These are phyloP conservation scores for Trypanosoma cruzi DNA, from an alignment of 208 protist genomes.

Conservation along the genomic window DNA sequence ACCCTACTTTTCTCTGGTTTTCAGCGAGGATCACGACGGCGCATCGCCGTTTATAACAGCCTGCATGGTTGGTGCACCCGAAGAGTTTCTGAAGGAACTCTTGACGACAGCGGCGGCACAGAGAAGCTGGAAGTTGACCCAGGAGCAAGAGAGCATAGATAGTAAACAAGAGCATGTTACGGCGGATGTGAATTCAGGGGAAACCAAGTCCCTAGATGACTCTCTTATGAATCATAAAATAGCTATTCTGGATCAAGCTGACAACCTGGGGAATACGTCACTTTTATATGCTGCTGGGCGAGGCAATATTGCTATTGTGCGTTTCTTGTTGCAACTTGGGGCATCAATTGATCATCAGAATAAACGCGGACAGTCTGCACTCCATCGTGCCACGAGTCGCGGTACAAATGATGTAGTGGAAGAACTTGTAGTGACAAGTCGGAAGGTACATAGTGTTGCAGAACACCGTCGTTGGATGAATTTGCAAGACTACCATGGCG, in stretches of 20 bases:
- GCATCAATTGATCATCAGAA: slow-evolving; percentile 71
- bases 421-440: slow-evolving; percentile 63
- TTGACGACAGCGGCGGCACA: slow-evolving; percentile 36
- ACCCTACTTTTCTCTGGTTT: slow-evolving; percentile 62
- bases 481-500: slow-evolving; percentile 75
- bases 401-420: slow-evolving; percentile 79
- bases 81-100: slow-evolving; percentile 56
- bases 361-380: slow-evolving; percentile 65
- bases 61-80: slow-evolving; percentile 72
- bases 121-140: slow-evolving; percentile 21
- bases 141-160: neutral
- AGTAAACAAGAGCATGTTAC: neutral
- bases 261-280: slow-evolving; percentile 72
- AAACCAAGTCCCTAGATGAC: slow-evolving; percentile 2
- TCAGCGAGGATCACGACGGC: slow-evolving; percentile 73
- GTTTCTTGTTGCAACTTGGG: slow-evolving; percentile 69
- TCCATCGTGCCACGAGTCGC: slow-evolving; percentile 81
- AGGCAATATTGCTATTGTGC: slow-evolving; percentile 54
- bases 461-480: slow-evolving; percentile 80
- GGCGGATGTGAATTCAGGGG: neutral
- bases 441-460: slow-evolving; percentile 40
- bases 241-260: slow-evolving; percentile 45
- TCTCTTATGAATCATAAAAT: neutral
- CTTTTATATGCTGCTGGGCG: slow-evolving; percentile 67
- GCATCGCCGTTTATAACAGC: slow-evolving; percentile 79